These are phyloP conservation scores for Pseudodiploospora longispora DNA, from an alignment of 2,329 filamentous ascomycete genomes.

Conservation along the genomic window DNA sequence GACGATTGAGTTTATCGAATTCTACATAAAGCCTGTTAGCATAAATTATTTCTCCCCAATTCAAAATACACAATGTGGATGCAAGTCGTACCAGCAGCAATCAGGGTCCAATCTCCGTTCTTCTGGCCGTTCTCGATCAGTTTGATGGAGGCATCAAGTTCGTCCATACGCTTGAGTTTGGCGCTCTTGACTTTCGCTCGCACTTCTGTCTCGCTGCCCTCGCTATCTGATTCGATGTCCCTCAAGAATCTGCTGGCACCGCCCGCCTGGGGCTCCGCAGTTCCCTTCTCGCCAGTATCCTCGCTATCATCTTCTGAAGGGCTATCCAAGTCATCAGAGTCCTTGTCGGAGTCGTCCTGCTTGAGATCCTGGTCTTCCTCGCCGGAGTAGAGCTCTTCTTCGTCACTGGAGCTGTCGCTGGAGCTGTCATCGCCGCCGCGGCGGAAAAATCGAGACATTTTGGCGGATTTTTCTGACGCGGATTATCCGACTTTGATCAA, in stretches of 20 bases:
- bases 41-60: neutral
- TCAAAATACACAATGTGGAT: neutral
- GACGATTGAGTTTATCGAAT: slow-evolving; percentile 89
- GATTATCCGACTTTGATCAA: slow-evolving; percentile 7
- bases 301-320: slow-evolving; percentile 47
- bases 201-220: slow-evolving; percentile 80
- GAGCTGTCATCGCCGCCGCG: slow-evolving; percentile 87
- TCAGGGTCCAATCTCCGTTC: slow-evolving; percentile 95
- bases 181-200: slow-evolving; percentile 89
- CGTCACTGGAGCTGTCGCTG: slow-evolving; percentile 89
- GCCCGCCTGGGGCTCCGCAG: slow-evolving; percentile 19
- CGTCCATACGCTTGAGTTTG: slow-evolving; percentile 94
- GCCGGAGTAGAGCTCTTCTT: slow-evolving; percentile 81
- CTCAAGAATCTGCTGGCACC: slow-evolving; percentile 81
- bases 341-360: slow-evolving; percentile 28
- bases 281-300: slow-evolving; percentile 55
- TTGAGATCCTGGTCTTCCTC: slow-evolving; percentile 34
- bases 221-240: slow-evolving; percentile 63
- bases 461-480: slow-evolving; percentile 29
- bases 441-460: slow-evolving; percentile 96
- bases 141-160: slow-evolving; percentile 82
- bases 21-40: slow-evolving; percentile 43
- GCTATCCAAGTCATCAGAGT: slow-evolving; percentile 28
- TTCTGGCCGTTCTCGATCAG: slow-evolving; percentile 94
- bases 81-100: slow-evolving; percentile 64